These are phyloP conservation scores for Beauveria sp. DNA, from an alignment of 2,329 filamentous ascomycete species.

Conservation along the genomic window DNA sequence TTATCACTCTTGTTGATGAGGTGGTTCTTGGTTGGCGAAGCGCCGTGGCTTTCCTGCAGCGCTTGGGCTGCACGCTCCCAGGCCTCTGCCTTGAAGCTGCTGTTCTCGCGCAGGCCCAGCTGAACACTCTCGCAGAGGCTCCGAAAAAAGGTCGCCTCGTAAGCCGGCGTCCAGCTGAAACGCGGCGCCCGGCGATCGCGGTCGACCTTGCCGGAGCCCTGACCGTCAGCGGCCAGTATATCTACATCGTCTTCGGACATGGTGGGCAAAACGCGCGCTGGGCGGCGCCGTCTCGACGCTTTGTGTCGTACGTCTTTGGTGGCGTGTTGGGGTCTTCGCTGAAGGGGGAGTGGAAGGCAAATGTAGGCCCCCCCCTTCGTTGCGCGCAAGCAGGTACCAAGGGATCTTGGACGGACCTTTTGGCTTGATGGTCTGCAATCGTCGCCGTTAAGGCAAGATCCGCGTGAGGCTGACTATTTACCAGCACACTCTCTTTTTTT, in stretches of 20 bases:
- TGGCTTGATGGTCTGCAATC: background rate
- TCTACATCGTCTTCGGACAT: constrained; percentile 35
- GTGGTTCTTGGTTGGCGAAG: constrained; percentile 52
- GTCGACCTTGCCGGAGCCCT: constrained; percentile 25
- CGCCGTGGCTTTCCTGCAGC: constrained; percentile 46
- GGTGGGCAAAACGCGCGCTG: constrained; percentile 4
- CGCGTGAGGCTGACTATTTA: background rate
- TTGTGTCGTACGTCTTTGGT: background rate
- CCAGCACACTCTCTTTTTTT: background rate
- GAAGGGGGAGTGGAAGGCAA: constrained; percentile 8
- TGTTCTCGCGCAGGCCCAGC: constrained; percentile 47
- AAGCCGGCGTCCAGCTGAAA: constrained; percentile 52
- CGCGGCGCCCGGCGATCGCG: constrained; percentile 39
- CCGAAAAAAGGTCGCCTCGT: constrained; percentile 53
- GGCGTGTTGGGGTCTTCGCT: background rate
- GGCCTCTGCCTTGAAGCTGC: constrained; percentile 54
- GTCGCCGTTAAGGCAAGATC: background rate
- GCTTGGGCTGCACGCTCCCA: constrained; percentile 51
- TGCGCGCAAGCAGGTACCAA: constrained; percentile 9
- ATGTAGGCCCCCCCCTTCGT: constrained; percentile 9
- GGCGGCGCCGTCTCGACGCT: background rate
- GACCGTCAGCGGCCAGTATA: constrained; percentile 28
- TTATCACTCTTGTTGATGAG: constrained; percentile 59
- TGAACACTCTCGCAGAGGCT: constrained; percentile 53
- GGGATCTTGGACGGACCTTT: background rate